Conservation (phyloP, 2,329 filamentous ascomycete genomes). For the Fusarium secorum region DNA sequence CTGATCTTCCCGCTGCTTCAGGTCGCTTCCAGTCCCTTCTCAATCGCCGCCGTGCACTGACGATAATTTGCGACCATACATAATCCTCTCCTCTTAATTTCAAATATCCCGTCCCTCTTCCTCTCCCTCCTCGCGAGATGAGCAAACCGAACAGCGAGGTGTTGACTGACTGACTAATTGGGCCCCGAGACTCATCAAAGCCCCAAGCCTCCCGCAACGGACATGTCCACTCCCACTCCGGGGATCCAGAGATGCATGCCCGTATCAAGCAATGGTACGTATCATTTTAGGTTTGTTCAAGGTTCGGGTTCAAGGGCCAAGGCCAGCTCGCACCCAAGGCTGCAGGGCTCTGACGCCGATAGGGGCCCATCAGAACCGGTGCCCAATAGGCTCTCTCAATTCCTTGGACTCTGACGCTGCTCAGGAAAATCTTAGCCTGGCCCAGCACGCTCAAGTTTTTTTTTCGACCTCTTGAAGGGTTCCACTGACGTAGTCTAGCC, state of each 20-base stretch:
- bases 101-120: constrained; percentile 14
- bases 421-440: constrained; percentile 31
- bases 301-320: constrained; percentile 17
- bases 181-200: constrained; percentile 8
- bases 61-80: not conserved
- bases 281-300: constrained; percentile 6
- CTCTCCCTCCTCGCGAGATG: constrained; percentile 1
- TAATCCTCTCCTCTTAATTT: constrained; percentile 12
- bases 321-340: constrained; percentile 18
- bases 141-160: constrained; percentile 9
- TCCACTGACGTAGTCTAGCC: constrained; percentile 40
- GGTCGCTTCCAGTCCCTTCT: constrained; percentile 24
- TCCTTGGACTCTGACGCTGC: constrained; percentile 21
- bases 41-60: not conserved
- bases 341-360: constrained; percentile 29
- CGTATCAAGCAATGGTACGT: constrained; percentile 12
- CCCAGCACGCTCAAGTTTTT: constrained; percentile 32
- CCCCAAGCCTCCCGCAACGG: constrained; percentile 17
- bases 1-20: constrained; percentile 27
- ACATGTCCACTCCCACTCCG: constrained; percentile 23
- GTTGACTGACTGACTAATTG: not conserved
- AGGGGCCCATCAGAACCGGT: constrained; percentile 16
- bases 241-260: constrained; percentile 9
- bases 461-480: constrained; percentile 14
- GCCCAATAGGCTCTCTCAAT: constrained; percentile 35